phyloP scores from a whole-genome alignment of 768 basidiomycete genomes.

The Lactarius deliciosus region DNA sequence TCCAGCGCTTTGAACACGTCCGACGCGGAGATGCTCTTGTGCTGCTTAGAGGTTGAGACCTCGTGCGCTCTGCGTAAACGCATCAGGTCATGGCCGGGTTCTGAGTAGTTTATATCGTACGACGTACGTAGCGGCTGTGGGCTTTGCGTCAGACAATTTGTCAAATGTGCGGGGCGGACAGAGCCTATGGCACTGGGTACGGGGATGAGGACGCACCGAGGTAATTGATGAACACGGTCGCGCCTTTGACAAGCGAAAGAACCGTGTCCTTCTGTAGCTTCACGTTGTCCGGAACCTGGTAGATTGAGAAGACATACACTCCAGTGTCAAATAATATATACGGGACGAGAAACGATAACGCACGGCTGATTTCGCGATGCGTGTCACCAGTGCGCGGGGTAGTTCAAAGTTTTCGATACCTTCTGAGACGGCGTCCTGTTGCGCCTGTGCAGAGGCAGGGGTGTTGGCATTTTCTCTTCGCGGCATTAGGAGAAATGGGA shows the following conservation, averaged over 20 bases:
- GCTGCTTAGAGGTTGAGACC: slow-evolving; percentile 77
- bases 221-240: slow-evolving; percentile 95
- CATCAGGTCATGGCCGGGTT: neutral
- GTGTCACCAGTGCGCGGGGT: slow-evolving; percentile 78
- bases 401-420: slow-evolving; percentile 90
- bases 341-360: slow-evolving; percentile 33
- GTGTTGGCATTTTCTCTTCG: slow-evolving; percentile 61
- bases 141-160: neutral
- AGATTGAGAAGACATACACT: neutral
- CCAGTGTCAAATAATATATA: neutral
- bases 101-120: slow-evolving; percentile 38
- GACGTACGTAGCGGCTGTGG: slow-evolving; percentile 21
- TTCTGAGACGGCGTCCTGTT: slow-evolving; percentile 77
- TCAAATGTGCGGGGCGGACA: neutral
- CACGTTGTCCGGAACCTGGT: slow-evolving; percentile 75
- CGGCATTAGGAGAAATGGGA: slow-evolving; percentile 48
- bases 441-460: slow-evolving; percentile 66
- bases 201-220: slow-evolving; percentile 56
- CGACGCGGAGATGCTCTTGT: slow-evolving; percentile 85
- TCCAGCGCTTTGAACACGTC: slow-evolving; percentile 89
- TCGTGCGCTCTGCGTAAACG: slow-evolving; percentile 70
- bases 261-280: slow-evolving; percentile 92
- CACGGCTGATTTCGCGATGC: slow-evolving; percentile 83
- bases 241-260: slow-evolving; percentile 78
- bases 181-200: neutral